These are phyloP conservation scores for Maudiozyma barnettii DNA, from an alignment of 805 yeast species.

Conservation along the genomic window DNA sequence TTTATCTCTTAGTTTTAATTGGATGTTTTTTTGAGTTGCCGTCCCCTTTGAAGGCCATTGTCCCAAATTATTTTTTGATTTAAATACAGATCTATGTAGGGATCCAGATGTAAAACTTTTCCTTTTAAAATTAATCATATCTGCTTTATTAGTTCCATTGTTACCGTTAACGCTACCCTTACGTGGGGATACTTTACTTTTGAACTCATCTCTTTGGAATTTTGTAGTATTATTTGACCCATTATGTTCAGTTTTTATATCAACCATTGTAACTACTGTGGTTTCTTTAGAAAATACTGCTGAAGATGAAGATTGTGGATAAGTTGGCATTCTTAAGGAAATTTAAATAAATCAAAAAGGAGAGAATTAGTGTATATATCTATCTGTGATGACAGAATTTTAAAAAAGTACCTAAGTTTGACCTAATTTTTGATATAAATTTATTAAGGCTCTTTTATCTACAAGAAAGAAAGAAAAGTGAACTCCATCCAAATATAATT, in stretches of 20 bases:
- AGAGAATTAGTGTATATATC: no score
- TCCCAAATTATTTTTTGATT: constrained; percentile 8
- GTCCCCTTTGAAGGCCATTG: not conserved
- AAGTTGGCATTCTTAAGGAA: not conserved
- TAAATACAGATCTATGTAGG: constrained; percentile 20
- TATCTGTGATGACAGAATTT: no score
- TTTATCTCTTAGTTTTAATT: constrained; percentile 12
- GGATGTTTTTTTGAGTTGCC: not conserved
- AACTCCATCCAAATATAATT: not conserved
- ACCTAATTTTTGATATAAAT: no score
- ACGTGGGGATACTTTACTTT: not conserved
- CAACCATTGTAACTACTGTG: not conserved
- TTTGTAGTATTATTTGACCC: not conserved
- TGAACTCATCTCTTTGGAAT: not conserved
- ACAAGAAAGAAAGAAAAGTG: no score
- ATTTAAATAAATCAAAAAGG: not conserved
- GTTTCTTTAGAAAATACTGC: not conserved
- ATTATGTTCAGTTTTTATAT: not conserved
- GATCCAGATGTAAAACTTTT: not conserved
- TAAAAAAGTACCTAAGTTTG: no score
- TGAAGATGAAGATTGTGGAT: not conserved
- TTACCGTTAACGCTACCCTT: not conserved
- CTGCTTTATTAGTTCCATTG: not conserved
- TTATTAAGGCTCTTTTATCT: no score
- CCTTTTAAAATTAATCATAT: not conserved